Percentiles rank a stretch among this genome's conserved stretches.
These are phyloP conservation scores for Pisolithus sp. DNA, from an alignment of 768 basidiomycete species.

Conservation along the genomic window DNA sequence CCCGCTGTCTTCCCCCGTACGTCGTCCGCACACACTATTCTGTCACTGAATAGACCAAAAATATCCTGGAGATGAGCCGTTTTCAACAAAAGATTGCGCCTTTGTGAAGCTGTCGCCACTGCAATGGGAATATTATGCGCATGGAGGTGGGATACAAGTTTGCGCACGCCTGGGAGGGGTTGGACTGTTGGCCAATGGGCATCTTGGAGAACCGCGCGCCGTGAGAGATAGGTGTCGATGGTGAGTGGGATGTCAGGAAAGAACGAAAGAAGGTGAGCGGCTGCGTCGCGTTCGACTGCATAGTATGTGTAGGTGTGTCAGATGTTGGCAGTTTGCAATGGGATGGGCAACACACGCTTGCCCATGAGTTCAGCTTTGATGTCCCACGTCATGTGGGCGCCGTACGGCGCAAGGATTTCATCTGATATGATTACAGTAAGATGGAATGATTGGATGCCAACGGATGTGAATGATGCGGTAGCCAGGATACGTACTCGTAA, in stretches of 20 bases:
- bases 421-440: conserved; percentile 40
- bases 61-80: conserved; percentile 49
- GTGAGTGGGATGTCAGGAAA: conserved; percentile 70
- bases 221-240: conserved; percentile 50
- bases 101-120: conserved; percentile 70
- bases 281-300: conserved; percentile 59
- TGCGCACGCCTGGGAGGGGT: conserved; percentile 66
- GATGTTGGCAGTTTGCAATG: not conserved
- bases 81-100: conserved; percentile 63
- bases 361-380: conserved; percentile 89
- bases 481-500: conserved; percentile 55
- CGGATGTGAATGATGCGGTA: not conserved
- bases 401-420: conserved; percentile 63
- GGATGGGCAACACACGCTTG: conserved; percentile 44
- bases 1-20: conserved; percentile 46
- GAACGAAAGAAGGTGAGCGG: conserved; percentile 64
- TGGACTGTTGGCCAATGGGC: conserved; percentile 60
- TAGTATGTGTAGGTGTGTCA: not conserved
- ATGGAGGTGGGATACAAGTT: conserved; percentile 66
- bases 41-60: conserved; percentile 41
- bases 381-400: conserved; percentile 79
- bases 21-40: conserved; percentile 72
- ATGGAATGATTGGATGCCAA: not conserved
- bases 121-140: conserved; percentile 68
- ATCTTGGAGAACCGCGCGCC: conserved; percentile 55